Evolutionary conservation across 2,329 filamentous ascomycete species (phyloP).

Genomic region (Teratosphaeriaceae sp.): DNA sequence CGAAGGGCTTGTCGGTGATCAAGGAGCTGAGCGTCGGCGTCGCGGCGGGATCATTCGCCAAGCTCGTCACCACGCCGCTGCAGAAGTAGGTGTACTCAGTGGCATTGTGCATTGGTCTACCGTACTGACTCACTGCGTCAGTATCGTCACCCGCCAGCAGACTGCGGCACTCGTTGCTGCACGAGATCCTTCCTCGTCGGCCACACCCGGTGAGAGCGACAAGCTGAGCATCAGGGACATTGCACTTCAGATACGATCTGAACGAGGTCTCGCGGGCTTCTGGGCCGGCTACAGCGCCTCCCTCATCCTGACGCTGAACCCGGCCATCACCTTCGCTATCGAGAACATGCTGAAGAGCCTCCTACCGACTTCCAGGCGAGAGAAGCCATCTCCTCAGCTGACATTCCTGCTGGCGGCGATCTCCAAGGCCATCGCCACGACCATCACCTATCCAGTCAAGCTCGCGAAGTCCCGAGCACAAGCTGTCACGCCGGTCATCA

Average conservation of each 20-base stretch:
- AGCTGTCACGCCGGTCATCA: conserved; percentile 39
- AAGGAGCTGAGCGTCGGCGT: conserved; percentile 72
- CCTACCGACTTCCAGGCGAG: conserved; percentile 47
- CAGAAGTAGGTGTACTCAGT: conserved; percentile 43
- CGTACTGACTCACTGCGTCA: not conserved
- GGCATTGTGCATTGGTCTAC: too few relatives aligned
- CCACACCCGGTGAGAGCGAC: conserved; percentile 18
- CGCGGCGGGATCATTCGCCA: conserved; percentile 66
- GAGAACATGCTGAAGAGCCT: conserved; percentile 64
- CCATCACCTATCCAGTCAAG: conserved; percentile 77
- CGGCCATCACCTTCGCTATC: conserved; percentile 77
- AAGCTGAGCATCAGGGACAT: conserved; percentile 48
- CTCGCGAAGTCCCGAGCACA: conserved; percentile 77
- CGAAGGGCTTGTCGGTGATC: conserved; percentile 47
- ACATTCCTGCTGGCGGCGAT: conserved; percentile 65
- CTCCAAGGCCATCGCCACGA: conserved; percentile 71
- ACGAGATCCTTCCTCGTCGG: conserved; percentile 28
- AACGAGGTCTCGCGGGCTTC: conserved; percentile 68
- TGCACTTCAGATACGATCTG: conserved; percentile 54
- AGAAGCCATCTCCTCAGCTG: conserved; percentile 46
- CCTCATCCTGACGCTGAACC: conserved; percentile 75
- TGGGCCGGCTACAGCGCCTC: conserved; percentile 86
- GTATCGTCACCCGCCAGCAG: conserved; percentile 74
- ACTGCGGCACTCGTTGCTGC: conserved; percentile 51
- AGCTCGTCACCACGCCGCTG: conserved; percentile 71